Evolutionary conservation across 805 yeast genomes (phyloP).

Genomic region (Danielozyma ontarioensis): DNA sequence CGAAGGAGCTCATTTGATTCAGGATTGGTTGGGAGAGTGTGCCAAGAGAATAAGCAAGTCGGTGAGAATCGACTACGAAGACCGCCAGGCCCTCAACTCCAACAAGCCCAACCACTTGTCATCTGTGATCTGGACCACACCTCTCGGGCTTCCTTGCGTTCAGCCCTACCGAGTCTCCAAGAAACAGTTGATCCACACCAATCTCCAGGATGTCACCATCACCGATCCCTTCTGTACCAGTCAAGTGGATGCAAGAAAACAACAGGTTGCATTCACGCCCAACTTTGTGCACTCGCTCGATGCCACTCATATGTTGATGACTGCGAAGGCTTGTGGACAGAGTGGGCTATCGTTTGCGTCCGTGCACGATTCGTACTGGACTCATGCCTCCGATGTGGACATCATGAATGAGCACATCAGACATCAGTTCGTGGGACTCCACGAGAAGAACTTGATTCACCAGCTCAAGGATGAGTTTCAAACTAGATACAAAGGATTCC

Average conservation of each 20-base stretch:
- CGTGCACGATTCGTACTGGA: conserved; percentile 98
- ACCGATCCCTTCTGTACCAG: conserved; percentile 81
- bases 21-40: conserved; percentile 90
- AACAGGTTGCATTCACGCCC: conserved; percentile 91
- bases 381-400: conserved; percentile 84
- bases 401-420: conserved; percentile 66
- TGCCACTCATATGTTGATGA: conserved; percentile 93
- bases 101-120: conserved; percentile 65
- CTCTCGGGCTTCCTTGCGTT: conserved; percentile 90
- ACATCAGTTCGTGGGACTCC: conserved; percentile 74
- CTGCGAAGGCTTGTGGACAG: conserved; percentile 73
- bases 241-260: conserved; percentile 84
- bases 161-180: conserved; percentile 84
- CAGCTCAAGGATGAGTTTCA: conserved; percentile 75
- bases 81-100: conserved; percentile 22
- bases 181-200: conserved; percentile 67
- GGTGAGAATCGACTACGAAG: conserved; percentile 60
- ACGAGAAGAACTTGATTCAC: conserved; percentile 65
- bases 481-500: conserved; percentile 67
- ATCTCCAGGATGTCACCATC: conserved; percentile 81
- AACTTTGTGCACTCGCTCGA: conserved; percentile 92
- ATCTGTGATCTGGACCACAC: conserved; percentile 96
- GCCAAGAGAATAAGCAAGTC: conserved; percentile 79
- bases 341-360: conserved; percentile 74
- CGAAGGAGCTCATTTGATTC: conserved; percentile 89